Percentiles rank a stretch among this genome's conserved stretches.
phyloP scores from a whole-genome alignment of 2,329 filamentous ascomycete genomes.

The Chalara sp. region DNA sequence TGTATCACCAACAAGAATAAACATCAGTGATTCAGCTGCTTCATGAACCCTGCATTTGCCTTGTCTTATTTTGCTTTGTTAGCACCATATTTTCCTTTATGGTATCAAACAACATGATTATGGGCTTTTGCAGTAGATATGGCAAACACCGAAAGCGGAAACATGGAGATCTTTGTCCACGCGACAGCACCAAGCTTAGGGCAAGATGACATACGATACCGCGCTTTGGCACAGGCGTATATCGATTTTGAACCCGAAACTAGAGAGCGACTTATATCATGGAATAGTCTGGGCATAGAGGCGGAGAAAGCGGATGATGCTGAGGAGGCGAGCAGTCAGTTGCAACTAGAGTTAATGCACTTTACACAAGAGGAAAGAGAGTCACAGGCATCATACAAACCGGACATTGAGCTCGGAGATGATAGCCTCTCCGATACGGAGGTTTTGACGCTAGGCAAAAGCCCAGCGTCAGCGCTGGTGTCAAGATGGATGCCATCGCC shows the following conservation, averaged over 20 bases:
- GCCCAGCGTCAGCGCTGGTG: neutral
- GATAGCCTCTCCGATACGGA: neutral
- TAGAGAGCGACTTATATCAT: neutral
- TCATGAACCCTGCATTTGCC: neutral
- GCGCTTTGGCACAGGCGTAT: conserved; percentile 25
- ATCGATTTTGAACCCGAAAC: conserved; percentile 20
- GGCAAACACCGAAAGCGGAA: conserved; percentile 13
- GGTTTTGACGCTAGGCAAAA: neutral
- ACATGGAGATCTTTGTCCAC: conserved; percentile 28
- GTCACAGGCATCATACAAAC: conserved; percentile 19
- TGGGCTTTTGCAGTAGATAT: conserved; percentile 8
- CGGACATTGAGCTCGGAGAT: conserved; percentile 8
- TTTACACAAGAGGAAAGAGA: conserved; percentile 15
- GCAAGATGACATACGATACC: conserved; percentile 25
- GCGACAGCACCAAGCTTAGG: conserved; percentile 24
- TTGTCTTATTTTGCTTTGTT: neutral
- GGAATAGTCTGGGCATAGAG: neutral
- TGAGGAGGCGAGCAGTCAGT: conserved; percentile 34
- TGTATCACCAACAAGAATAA: too few species aligned
- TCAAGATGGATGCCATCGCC: conserved; percentile 12
- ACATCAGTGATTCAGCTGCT: too few species aligned
- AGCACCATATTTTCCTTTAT: neutral
- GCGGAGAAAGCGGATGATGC: conserved; percentile 28
- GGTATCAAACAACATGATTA: conserved; percentile 1
- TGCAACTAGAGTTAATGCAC: conserved; percentile 11